These are phyloP conservation scores for Fusarium staphyleae DNA, from an alignment of 2,329 filamentous ascomycete genomes.

Conservation along the genomic window DNA sequence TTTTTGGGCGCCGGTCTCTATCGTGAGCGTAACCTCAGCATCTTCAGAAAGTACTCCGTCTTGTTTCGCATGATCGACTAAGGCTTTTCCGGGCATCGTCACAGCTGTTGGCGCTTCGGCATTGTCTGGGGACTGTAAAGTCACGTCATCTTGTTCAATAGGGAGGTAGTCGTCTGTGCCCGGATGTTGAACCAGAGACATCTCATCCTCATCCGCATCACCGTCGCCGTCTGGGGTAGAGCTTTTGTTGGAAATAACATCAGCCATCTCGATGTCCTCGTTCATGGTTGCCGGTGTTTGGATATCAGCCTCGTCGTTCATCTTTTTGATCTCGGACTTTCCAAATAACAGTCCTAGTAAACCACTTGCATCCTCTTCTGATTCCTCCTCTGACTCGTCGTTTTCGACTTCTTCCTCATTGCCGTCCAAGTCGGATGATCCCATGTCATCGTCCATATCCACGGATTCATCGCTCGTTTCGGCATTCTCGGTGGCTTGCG, in stretches of 20 bases:
- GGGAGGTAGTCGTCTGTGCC: constrained; percentile 27
- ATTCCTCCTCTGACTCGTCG: constrained; percentile 54
- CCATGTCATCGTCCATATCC: constrained; percentile 73
- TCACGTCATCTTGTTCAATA: constrained; percentile 10
- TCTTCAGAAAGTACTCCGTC: neutral
- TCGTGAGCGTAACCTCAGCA: neutral
- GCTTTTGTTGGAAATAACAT: constrained; percentile 7
- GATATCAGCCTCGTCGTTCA: constrained; percentile 52
- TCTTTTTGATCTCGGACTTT: constrained; percentile 62
- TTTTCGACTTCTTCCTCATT: constrained; percentile 54
- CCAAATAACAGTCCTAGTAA: constrained; percentile 66
- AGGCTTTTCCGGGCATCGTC: neutral
- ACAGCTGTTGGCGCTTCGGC: neutral
- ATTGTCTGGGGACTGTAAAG: neutral
- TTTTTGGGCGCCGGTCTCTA: neutral
- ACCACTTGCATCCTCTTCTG: constrained; percentile 54
- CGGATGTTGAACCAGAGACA: constrained; percentile 45
- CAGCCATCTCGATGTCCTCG: constrained; percentile 38
- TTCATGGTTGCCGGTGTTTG: constrained; percentile 27
- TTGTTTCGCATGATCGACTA: neutral
- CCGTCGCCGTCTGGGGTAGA: constrained; percentile 26
- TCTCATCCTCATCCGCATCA: constrained; percentile 45
- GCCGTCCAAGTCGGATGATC: constrained; percentile 60
- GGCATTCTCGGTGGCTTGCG: constrained; percentile 34
- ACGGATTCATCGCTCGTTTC: constrained; percentile 70